These are phyloP conservation scores for Hypoxylon sp. DNA, from an alignment of 2,329 filamentous ascomycete genomes.

Conservation along the genomic window DNA sequence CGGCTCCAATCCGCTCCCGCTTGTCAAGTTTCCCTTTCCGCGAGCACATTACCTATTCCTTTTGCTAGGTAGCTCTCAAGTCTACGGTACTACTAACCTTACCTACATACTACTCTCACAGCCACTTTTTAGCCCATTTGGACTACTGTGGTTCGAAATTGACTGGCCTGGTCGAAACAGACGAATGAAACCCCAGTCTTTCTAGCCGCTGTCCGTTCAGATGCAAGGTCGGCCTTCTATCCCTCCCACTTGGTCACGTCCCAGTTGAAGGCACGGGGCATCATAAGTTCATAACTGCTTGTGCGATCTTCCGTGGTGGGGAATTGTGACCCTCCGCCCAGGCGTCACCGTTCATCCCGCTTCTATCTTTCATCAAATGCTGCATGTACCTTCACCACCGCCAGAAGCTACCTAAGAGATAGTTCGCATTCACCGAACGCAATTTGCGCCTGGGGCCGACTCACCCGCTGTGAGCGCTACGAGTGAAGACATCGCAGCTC, in stretches of 20 bases:
- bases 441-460: conserved; percentile 51
- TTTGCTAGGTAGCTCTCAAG: conserved; percentile 28
- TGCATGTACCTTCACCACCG: conserved; percentile 52
- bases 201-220: conserved; percentile 59
- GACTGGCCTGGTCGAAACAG: conserved; percentile 50
- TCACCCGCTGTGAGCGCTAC: conserved; percentile 55
- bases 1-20: conserved; percentile 44
- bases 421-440: conserved; percentile 52
- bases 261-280: conserved; percentile 57
- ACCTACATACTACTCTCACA: conserved; percentile 25
- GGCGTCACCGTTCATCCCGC: conserved; percentile 57
- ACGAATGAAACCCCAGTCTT: conserved; percentile 60
- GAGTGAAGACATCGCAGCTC: conserved; percentile 50
- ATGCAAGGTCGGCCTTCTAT: conserved; percentile 59
- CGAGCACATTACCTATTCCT: conserved; percentile 22
- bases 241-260: conserved; percentile 55
- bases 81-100: conserved; percentile 31
- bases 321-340: conserved; percentile 57
- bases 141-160: conserved; percentile 50
- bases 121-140: conserved; percentile 44
- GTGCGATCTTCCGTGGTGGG: conserved; percentile 59
- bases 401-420: conserved; percentile 46
- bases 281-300: conserved; percentile 56
- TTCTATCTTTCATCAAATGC: conserved; percentile 48
- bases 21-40: conserved; percentile 36